Evolutionary conservation across 2,329 filamentous ascomycete genomes (phyloP).

Genomic region (Aspergillus arachidicola): DNA sequence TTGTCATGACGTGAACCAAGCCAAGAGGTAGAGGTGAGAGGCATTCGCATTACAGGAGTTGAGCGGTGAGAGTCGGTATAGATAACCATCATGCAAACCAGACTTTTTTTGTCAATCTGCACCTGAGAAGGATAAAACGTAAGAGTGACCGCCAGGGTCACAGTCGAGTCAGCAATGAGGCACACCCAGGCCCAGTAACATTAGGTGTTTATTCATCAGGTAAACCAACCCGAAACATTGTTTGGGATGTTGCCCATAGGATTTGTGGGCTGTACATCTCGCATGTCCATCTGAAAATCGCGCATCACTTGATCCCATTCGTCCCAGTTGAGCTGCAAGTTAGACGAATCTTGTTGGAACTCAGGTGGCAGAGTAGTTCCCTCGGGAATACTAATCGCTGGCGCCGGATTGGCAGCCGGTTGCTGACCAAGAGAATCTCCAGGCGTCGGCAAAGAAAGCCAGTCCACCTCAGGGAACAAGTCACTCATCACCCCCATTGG

Average conservation of each 20-base stretch:
- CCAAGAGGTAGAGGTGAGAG: background rate
- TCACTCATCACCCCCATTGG: constrained; percentile 26
- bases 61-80: background rate
- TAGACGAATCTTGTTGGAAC: constrained; percentile 20
- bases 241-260: constrained; percentile 26
- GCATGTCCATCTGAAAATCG: constrained; percentile 41
- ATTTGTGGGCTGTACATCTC: constrained; percentile 25
- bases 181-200: background rate
- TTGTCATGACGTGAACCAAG: background rate
- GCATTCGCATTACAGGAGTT: background rate
- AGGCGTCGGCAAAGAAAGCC: constrained; percentile 22
- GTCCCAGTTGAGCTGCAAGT: constrained; percentile 32
- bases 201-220: constrained; percentile 16
- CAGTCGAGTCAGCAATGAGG: background rate
- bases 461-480: constrained; percentile 34
- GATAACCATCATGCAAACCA: background rate
- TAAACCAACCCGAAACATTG: constrained; percentile 34
- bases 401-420: constrained; percentile 8
- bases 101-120: background rate
- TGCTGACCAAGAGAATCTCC: constrained; percentile 17
- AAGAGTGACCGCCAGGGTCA: constrained; percentile 5
- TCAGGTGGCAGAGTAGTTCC: constrained; percentile 13
- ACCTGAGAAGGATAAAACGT: background rate
- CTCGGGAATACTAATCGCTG: constrained; percentile 15
- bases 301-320: constrained; percentile 44